These are phyloP conservation scores for Cystofilobasidium bisporidii DNA, from an alignment of 768 basidiomycete species.

Conservation along the genomic window DNA sequence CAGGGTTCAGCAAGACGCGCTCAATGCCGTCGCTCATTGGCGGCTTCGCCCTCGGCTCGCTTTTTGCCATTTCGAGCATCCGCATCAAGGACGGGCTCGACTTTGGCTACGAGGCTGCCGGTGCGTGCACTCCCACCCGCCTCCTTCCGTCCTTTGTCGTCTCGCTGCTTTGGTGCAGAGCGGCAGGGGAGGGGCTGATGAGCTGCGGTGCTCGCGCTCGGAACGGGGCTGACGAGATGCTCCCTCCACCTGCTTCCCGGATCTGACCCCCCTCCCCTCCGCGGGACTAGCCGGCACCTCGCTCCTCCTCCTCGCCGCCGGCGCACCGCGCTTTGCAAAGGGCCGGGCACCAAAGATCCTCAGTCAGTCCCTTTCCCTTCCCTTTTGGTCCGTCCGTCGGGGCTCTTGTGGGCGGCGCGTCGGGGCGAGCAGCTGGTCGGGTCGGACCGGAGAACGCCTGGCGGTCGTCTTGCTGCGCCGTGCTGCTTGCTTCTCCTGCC, in stretches of 20 bases:
- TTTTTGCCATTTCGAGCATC: slow-evolving; percentile 36
- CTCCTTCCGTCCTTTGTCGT: neutral
- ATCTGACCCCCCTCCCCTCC: neutral
- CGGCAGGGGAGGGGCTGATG: no score
- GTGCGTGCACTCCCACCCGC: slow-evolving; percentile 30
- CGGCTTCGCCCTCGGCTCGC: slow-evolving; percentile 35
- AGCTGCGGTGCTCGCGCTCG: neutral
- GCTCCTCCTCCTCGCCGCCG: neutral
- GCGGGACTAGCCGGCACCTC: slow-evolving; percentile 15
- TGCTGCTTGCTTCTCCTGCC: no score
- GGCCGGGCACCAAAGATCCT: slow-evolving; percentile 14
- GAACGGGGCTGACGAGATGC: neutral
- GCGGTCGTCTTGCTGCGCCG: no score
- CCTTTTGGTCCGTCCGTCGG: no score
- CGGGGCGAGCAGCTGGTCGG: no score
- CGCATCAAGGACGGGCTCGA: slow-evolving; percentile 39
- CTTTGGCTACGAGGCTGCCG: slow-evolving; percentile 39
- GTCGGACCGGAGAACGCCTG: no score
- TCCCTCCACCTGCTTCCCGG: no score
- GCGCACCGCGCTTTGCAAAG: slow-evolving; percentile 9
- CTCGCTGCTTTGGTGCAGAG: no score
- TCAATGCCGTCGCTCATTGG: slow-evolving; percentile 36
- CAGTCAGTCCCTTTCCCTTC: neutral
- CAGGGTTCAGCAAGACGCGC: slow-evolving; percentile 28
- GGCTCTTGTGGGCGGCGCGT: no score